Evolutionary conservation across 495 filamentous ascomycete genomes (phyloP).

Genomic region (Neurospora sp.): DNA sequence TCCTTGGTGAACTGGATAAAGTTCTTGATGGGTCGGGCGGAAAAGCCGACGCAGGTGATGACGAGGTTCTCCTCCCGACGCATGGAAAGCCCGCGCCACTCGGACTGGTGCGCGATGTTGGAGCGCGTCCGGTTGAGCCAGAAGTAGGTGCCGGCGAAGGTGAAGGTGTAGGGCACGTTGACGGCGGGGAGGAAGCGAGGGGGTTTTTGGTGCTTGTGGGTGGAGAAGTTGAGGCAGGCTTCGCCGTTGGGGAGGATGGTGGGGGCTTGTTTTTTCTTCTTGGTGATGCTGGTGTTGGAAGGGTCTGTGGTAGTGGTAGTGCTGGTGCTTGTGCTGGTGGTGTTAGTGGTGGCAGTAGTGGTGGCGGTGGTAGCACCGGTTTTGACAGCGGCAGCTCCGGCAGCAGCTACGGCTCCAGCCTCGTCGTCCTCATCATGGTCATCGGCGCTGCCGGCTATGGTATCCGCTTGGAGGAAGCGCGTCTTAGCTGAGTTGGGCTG

Average conservation of each 20-base stretch:
- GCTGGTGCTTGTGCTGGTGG: background rate
- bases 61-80: slow-evolving; percentile 22
- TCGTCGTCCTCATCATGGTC: background rate
- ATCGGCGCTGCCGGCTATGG: slow-evolving; percentile 9
- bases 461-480: slow-evolving; percentile 48
- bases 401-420: background rate
- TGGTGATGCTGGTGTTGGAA: slow-evolving; percentile 34
- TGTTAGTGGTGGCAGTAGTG: background rate
- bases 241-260: slow-evolving; percentile 24
- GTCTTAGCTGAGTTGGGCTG: slow-evolving; percentile 43
- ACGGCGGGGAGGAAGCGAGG: slow-evolving; percentile 31
- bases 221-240: slow-evolving; percentile 34
- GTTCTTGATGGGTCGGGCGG: slow-evolving; percentile 48
- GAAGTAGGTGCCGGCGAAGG: slow-evolving; percentile 30
- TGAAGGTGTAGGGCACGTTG: slow-evolving; percentile 28
- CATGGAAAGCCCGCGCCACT: background rate
- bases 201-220: slow-evolving; percentile 26
- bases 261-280: slow-evolving; percentile 32
- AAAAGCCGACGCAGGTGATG: slow-evolving; percentile 34
- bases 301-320: slow-evolving; percentile 28
- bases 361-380: background rate
- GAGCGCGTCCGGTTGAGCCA: slow-evolving; percentile 22
- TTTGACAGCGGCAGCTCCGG: background rate
- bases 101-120: background rate
- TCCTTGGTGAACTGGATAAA: slow-evolving; percentile 47